Conservation (phyloP, 768 basidiomycete genomes). For the Suillus subalutaceus region DNA sequence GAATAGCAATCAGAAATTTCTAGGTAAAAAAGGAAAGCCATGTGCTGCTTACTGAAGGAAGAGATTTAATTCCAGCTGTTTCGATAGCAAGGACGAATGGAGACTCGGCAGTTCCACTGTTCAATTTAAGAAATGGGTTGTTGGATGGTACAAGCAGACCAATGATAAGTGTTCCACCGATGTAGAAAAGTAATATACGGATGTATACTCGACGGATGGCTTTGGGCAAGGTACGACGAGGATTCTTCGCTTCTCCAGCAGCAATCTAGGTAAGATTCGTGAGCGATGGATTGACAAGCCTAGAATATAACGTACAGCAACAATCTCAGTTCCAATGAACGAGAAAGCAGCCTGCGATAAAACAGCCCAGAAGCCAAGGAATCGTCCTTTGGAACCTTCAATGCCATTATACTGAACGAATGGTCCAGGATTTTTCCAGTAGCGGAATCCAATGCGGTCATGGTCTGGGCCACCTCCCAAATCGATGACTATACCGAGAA, state of each 20-base stretch:
- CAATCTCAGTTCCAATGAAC: slow-evolving; percentile 93
- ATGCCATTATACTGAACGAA: slow-evolving; percentile 75
- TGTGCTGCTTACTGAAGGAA: slow-evolving; percentile 66
- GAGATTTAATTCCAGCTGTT: slow-evolving; percentile 80
- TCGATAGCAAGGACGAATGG: slow-evolving; percentile 92
- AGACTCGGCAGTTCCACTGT: slow-evolving; percentile 63
- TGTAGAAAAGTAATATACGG: slow-evolving; percentile 84
- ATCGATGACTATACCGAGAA: slow-evolving; percentile 75
- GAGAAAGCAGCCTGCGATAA: slow-evolving; percentile 91
- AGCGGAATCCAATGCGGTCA: slow-evolving; percentile 61
- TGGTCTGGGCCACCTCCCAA: slow-evolving; percentile 87
- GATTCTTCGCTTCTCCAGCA: slow-evolving; percentile 91
- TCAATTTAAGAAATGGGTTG: slow-evolving; percentile 53
- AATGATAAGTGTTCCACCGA: slow-evolving; percentile 70
- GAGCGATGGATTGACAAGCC: neutral
- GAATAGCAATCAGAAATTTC: slow-evolving; percentile 1
- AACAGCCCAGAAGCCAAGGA: slow-evolving; percentile 72
- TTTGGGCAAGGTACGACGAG: slow-evolving; percentile 65
- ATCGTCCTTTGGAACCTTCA: slow-evolving; percentile 69
- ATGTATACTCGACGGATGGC: slow-evolving; percentile 64
- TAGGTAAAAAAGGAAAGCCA: slow-evolving; percentile 14
- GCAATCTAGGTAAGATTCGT: slow-evolving; percentile 58
- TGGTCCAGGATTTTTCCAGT: slow-evolving; percentile 89
- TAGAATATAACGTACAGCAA: slow-evolving; percentile 60
- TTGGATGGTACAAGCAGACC: slow-evolving; percentile 83